Evolutionary conservation across 1,284 basidiomycete species (phyloP).

Genomic region (Schizophyllum commune): DNA sequence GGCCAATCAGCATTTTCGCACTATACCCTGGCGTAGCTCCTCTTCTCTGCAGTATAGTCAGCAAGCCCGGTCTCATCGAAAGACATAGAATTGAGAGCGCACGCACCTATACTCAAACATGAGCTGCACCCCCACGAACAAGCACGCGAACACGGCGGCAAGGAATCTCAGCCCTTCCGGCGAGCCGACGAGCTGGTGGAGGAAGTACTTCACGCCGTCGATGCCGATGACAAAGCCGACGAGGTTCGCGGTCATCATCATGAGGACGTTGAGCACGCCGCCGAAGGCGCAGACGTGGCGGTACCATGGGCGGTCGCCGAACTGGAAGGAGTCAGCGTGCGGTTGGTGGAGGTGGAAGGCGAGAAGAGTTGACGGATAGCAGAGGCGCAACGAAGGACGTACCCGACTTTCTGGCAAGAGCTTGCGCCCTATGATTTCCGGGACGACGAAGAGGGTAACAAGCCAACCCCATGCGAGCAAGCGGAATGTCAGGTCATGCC

Average conservation of each 20-base stretch:
- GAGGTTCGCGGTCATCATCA: constrained; percentile 93
- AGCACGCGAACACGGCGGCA: constrained; percentile 46
- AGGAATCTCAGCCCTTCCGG: constrained; percentile 66
- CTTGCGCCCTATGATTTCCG: constrained; percentile 67
- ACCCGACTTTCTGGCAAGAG: constrained; percentile 63
- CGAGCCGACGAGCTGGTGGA: constrained; percentile 57
- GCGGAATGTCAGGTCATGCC: constrained; percentile 91
- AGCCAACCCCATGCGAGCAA: constrained; percentile 98
- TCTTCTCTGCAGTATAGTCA: constrained; percentile 28
- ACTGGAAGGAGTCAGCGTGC: constrained; percentile 40
- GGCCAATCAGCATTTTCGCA: constrained; percentile 9
- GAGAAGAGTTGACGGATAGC: constrained; percentile 2
- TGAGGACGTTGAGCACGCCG: constrained; percentile 78
- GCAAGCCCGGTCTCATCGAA: background rate
- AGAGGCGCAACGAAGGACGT: constrained; percentile 15
- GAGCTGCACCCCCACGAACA: constrained; percentile 83
- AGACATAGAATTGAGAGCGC: constrained; percentile 1
- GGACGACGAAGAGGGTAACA: constrained; percentile 84
- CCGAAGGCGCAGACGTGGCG: constrained; percentile 82
- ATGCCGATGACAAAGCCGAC: constrained; percentile 92
- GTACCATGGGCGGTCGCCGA: constrained; percentile 68
- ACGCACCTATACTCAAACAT: constrained; percentile 89
- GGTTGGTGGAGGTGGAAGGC: too few species aligned
- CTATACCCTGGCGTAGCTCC: constrained; percentile 17
- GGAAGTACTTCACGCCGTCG: constrained; percentile 75